These are phyloP conservation scores for Ogataea siamensis DNA, from an alignment of 805 yeast species.

Conservation along the genomic window DNA sequence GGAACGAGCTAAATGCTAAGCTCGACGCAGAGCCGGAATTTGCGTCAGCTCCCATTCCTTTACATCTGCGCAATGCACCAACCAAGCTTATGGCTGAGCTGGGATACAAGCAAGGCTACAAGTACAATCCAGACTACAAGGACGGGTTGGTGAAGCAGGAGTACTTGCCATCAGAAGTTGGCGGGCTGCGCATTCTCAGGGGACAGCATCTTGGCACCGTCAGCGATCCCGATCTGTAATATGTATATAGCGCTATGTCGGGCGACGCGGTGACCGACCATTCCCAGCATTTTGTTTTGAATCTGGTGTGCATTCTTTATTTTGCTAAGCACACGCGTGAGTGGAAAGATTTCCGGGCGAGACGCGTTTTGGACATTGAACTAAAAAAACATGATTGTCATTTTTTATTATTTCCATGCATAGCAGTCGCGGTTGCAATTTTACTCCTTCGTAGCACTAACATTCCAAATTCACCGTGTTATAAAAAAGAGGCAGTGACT, in stretches of 20 bases:
- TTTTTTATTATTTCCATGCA: constrained; percentile 4
- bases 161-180: constrained; percentile 67
- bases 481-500: constrained; percentile 6
- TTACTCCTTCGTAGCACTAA: constrained; percentile 7
- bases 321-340: neutral
- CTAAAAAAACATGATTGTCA: constrained; percentile 4
- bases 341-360: neutral
- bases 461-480: constrained; percentile 13
- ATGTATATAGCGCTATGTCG: neutral
- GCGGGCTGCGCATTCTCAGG: constrained; percentile 47
- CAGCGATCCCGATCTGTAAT: constrained; percentile 41
- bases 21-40: constrained; percentile 56
- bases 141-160: constrained; percentile 74
- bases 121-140: constrained; percentile 79
- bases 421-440: constrained; percentile 9
- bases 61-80: constrained; percentile 93
- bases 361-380: constrained; percentile 5
- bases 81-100: constrained; percentile 84
- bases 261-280: neutral
- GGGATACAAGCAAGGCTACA: constrained; percentile 82
- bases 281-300: constrained; percentile 16
- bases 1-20: constrained; percentile 61
- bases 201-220: constrained; percentile 54
- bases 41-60: constrained; percentile 64
- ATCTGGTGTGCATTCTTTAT: neutral